phyloP scores from a whole-genome alignment of 2,329 filamentous ascomycete species.

The Fusarium hostae region DNA sequence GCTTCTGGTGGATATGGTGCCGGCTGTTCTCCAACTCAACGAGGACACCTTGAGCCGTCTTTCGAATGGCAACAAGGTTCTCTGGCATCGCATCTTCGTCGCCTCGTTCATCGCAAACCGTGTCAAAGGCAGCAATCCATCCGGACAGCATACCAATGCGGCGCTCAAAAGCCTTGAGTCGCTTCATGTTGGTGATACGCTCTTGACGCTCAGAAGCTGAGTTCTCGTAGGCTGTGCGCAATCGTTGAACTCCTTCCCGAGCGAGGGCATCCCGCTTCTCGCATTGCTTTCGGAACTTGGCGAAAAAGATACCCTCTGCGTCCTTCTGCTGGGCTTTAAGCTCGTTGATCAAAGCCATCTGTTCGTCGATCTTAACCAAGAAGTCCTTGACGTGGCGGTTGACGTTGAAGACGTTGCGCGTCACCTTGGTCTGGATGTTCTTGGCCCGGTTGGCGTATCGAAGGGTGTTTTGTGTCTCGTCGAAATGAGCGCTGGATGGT shows the following conservation, averaged over 20 bases:
- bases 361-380: slow-evolving; percentile 98
- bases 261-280: slow-evolving; percentile 83
- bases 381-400: slow-evolving; percentile 99
- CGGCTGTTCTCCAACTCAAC: slow-evolving; percentile 89
- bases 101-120: slow-evolving; percentile 74
- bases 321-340: slow-evolving; percentile 93
- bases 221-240: slow-evolving; percentile 87
- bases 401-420: slow-evolving; percentile 98
- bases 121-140: slow-evolving; percentile 93
- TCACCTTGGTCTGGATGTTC: slow-evolving; percentile 99
- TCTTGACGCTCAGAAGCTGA: slow-evolving; percentile 81
- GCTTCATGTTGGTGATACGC: slow-evolving; percentile 81
- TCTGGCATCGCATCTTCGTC: slow-evolving; percentile 69
- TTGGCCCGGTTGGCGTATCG: slow-evolving; percentile 98
- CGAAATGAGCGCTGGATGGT: slow-evolving; percentile 94
- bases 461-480: slow-evolving; percentile 97
- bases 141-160: slow-evolving; percentile 87
- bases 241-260: slow-evolving; percentile 81
- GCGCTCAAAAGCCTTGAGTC: slow-evolving; percentile 82
- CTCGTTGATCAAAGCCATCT: slow-evolving; percentile 96
- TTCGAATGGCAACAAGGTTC: slow-evolving; percentile 80
- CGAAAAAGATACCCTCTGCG: slow-evolving; percentile 81
- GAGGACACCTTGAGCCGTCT: slow-evolving; percentile 88
- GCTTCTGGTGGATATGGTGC: slow-evolving; percentile 87
- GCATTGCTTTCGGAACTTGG: slow-evolving; percentile 89